Base-by-base conservation (phyloP, 2,329 filamentous ascomycete species). In the Ceratocystis lukuohia region DNA sequence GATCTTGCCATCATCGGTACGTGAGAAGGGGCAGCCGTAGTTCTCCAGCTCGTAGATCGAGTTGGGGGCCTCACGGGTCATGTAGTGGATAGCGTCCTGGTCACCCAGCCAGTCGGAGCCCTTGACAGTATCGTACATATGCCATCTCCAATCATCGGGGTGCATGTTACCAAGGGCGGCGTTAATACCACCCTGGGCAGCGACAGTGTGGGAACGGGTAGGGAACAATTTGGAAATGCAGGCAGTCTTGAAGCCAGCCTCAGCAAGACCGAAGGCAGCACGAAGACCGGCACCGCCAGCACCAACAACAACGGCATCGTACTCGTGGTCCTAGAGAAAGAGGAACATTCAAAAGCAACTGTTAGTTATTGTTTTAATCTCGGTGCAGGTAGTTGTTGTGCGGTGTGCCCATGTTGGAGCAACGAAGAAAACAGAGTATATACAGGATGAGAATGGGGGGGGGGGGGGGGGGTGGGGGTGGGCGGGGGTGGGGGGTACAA, bases 111-210 rank as follows among this genome's bases (percentile, higher is more conserved):
- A 96, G 81, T 96, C 92, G 71, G 90, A 96, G 71, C 92, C 92
- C 82, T 96, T 96, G 75, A 96, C 92, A 56, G 92, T 96, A 77
- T 96, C 92, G 82, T 96, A 96, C 92, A 96, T 96, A 80, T 96
- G 92, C 92, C 92, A 96, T 82, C 91, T 87, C 92, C 92, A 96
- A 80, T 96, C 91, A 74, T 96, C 92, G 81, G 93, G 85, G 82
- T 96, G 91, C 92, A 96, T 96, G 80, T 96, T 96, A 74, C 89
- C 89, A 66, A 94, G 82, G 64, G 89, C 89, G 66, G 89, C 89
- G 76, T 94, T 94, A 81, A 94, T 93, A 74, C 89, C 89, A 75
- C 89, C 89, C 77, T 88, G 85, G 50, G 85, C 85, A 67, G 89
- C 89, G 72, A 94, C 89, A 7, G 89, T 94, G 78, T 94, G 89